Percentiles rank a stretch among this genome's conserved stretches.
phyloP scores from a whole-genome alignment of 164 flowering plant genomes.

The Kingdonia uniflora region DNA sequence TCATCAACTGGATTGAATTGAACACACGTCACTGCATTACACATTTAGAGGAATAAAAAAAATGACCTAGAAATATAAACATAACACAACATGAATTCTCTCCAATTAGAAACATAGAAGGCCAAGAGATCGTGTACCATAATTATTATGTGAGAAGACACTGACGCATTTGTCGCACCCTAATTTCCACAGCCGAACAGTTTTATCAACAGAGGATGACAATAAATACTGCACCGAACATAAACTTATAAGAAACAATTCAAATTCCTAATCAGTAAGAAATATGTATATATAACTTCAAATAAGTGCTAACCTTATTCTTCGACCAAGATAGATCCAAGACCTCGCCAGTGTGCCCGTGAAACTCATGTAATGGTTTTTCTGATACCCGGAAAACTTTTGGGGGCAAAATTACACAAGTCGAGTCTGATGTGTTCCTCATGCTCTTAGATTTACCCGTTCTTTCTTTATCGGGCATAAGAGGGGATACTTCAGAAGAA shows the following conservation, averaged over 20 bases:
- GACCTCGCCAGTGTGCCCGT: conserved; percentile 64
- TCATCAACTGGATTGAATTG: conserved; percentile 87
- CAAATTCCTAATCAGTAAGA: background rate
- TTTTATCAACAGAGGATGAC: conserved; percentile 81
- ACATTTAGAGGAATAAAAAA: conserved; percentile 6
- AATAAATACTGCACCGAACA: conserved; percentile 54
- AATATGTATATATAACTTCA: background rate
- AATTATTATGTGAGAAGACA: conserved; percentile 62
- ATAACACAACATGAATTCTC: background rate
- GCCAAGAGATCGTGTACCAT: conserved; percentile 34
- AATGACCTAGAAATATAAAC: conserved; percentile 1
- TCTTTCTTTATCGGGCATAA: conserved; percentile 46
- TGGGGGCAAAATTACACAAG: conserved; percentile 75
- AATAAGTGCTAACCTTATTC: conserved; percentile 49
- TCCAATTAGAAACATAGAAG: background rate
- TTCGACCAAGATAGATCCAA: conserved; percentile 94
- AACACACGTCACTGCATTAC: conserved; percentile 62
- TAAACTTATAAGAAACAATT: conserved; percentile 1
- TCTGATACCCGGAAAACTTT: conserved; percentile 67
- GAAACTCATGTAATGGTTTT: conserved; percentile 75
- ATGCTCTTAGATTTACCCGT: conserved; percentile 24
- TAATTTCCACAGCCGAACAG: conserved; percentile 84
- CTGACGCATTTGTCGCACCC: conserved; percentile 55
- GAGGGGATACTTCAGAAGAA: conserved; percentile 57
- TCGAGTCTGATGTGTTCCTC: conserved; percentile 54